A percentile compares a stretch with the other conserved stretches of the same genome.
These are phyloP conservation scores for Penicillium sp. DNA, from an alignment of 2,329 filamentous ascomycete genomes.

Conservation along the genomic window DNA sequence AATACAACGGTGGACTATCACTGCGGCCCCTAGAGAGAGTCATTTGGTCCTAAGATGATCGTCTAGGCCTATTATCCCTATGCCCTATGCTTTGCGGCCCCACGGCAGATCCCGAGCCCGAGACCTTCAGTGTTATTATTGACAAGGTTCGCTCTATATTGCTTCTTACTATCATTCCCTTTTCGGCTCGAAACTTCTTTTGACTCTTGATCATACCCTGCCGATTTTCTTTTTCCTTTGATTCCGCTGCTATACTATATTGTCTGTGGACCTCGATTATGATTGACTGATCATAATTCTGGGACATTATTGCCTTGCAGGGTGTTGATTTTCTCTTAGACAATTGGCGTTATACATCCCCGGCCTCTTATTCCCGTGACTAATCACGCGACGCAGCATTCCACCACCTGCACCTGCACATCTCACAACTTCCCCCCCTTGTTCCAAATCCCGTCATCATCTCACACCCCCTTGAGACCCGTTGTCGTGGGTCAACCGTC, in stretches of 20 bases:
- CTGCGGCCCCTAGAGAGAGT: neutral
- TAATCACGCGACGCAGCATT: constrained; percentile 24
- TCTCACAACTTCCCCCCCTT: constrained; percentile 5
- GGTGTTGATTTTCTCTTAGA: neutral
- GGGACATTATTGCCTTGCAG: neutral
- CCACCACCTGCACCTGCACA: constrained; percentile 1
- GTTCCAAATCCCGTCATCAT: neutral
- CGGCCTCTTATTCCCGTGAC: constrained; percentile 18
- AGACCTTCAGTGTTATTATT: neutral
- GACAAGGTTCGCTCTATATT: neutral
- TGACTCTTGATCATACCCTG: neutral
- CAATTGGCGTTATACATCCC: constrained; percentile 1
- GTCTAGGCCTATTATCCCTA: neutral
- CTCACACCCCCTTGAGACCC: constrained; percentile 1
- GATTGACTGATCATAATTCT: neutral
- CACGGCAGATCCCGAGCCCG: constrained; percentile 14
- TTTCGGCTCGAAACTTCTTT: neutral
- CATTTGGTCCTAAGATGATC: neutral
- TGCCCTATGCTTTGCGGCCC: neutral
- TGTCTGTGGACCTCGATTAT: neutral
- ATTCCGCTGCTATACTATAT: neutral
- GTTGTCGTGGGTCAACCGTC: neutral
- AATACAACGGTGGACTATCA: neutral
- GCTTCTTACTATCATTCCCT: neutral
- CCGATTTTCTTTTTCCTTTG: neutral